These are phyloP conservation scores for Naganishia kalamii DNA, from an alignment of 768 basidiomycete species.

Conservation along the genomic window DNA sequence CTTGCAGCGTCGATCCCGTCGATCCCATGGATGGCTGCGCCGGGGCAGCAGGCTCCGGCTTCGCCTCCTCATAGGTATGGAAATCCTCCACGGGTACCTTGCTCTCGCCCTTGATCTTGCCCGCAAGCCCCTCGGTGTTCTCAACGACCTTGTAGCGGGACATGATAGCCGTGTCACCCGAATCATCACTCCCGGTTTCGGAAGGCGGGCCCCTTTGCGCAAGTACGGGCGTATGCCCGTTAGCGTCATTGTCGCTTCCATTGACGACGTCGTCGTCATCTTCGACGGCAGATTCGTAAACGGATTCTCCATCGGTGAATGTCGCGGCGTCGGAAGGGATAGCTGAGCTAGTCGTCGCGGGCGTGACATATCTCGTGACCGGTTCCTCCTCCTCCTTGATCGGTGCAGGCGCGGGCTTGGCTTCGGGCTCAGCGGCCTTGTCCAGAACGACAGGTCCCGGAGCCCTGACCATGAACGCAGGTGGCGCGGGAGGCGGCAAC, in stretches of 20 bases:
- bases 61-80: background rate
- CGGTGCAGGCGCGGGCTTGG: constrained; percentile 11
- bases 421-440: constrained; percentile 21
- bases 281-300: constrained; percentile 43
- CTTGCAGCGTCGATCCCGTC: constrained; percentile 10
- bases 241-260: background rate
- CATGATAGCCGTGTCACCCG: constrained; percentile 21
- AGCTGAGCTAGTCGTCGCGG: constrained; percentile 5
- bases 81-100: constrained; percentile 2
- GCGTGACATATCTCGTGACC: constrained; percentile 24
- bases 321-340: background rate
- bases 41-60: background rate
- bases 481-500: constrained; percentile 21
- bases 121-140: constrained; percentile 27
- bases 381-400: constrained; percentile 19
- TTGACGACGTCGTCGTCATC: constrained; percentile 27
- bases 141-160: constrained; percentile 39
- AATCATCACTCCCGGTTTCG: constrained; percentile 7
- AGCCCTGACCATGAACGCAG: constrained; percentile 38
- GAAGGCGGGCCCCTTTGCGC: background rate
- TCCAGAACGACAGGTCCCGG: constrained; percentile 37
- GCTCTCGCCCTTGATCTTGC: constrained; percentile 4
- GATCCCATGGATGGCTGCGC: no score
- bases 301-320: constrained; percentile 33
- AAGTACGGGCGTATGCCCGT: background rate